Conservation (phyloP, 305 asterid genomes). For the Fraxinus sp. region DNA sequence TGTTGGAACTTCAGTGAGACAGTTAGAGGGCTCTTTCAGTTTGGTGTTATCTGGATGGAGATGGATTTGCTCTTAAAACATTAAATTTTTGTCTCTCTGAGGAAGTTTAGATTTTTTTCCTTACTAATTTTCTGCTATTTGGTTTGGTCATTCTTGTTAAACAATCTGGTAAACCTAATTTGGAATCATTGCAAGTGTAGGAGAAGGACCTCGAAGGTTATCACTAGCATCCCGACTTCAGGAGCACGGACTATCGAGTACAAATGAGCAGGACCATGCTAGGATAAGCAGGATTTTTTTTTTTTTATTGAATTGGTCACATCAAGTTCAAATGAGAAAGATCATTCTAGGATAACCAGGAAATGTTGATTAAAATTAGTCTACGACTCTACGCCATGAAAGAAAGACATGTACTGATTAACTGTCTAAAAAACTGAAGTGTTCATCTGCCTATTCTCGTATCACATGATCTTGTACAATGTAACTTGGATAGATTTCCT, state of each 20-base stretch:
- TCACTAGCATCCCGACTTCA: neutral
- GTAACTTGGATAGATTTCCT: neutral
- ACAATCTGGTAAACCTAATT: neutral
- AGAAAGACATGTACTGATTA: neutral
- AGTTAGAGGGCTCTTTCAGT: neutral
- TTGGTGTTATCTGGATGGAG: neutral
- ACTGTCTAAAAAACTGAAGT: neutral
- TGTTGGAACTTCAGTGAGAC: neutral
- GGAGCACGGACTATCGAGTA: neutral
- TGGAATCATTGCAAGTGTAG: neutral
- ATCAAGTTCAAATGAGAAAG: neutral
- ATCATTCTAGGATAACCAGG: neutral
- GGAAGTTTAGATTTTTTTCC: neutral
- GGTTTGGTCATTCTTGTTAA: neutral
- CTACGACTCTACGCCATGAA: neutral
- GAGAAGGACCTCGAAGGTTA: neutral
- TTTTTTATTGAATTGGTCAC: no score
- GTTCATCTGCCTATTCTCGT: neutral
- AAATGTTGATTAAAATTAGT: neutral
- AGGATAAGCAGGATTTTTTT: neutral
- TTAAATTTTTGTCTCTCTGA: no score
- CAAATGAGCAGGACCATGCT: neutral
- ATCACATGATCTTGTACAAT: neutral
- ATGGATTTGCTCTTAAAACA: neutral
- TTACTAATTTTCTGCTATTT: neutral